Conservation (phyloP, 805 yeast species). For the Saturnispora saitoi region DNA sequence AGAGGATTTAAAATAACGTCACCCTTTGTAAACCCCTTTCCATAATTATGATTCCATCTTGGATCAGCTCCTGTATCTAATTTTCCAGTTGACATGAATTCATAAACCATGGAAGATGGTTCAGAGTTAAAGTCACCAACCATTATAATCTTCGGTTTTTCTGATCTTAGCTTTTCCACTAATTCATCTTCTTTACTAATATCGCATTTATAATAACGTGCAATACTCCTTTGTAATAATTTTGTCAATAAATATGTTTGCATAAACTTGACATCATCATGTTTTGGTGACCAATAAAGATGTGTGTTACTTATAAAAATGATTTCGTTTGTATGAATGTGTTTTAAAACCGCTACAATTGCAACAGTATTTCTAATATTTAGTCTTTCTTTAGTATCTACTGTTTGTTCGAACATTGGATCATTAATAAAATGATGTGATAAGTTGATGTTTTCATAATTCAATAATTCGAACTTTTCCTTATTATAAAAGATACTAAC, state of each 20-base stretch:
- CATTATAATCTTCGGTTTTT: conserved; percentile 33
- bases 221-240: conserved; percentile 23
- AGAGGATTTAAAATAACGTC: conserved; percentile 10
- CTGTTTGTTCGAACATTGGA: conserved; percentile 26
- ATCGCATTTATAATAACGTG: conserved; percentile 15
- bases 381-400: conserved; percentile 30
- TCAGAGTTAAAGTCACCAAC: conserved; percentile 52
- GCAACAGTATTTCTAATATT: conserved; percentile 49
- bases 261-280: conserved; percentile 44
- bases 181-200: conserved; percentile 8
- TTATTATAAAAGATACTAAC: conserved; percentile 46
- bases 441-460: conserved; percentile 26
- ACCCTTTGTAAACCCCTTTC: conserved; percentile 8
- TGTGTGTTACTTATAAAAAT: conserved; percentile 52
- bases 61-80: conserved; percentile 16
- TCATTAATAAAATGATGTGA: conserved; percentile 25
- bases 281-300: conserved; percentile 48
- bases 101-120: conserved; percentile 40
- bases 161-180: conserved; percentile 10
- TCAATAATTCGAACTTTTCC: conserved; percentile 37
- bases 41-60: conserved; percentile 17
- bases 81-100: conserved; percentile 30
- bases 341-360: conserved; percentile 39
- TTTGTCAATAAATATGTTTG: conserved; percentile 41
- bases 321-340: conserved; percentile 31